Percentiles rank a stretch among this genome's conserved stretches.
These are phyloP conservation scores for Neurospora sp. DNA, from an alignment of 495 filamentous ascomycete species.

Conservation along the genomic window DNA sequence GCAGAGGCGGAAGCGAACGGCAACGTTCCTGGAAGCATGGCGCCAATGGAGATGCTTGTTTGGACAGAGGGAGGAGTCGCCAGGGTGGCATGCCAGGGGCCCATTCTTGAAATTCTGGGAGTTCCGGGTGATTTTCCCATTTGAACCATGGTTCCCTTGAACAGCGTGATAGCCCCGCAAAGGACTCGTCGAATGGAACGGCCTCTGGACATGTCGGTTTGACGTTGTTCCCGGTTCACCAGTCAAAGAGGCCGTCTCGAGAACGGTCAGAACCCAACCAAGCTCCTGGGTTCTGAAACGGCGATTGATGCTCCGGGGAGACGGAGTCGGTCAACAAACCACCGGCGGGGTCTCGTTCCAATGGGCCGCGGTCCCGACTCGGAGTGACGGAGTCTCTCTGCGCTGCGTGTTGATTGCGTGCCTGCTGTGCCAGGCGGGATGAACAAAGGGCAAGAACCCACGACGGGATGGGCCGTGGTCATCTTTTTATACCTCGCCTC, in stretches of 20 bases:
- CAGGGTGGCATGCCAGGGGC: background rate
- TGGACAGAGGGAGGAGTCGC: background rate
- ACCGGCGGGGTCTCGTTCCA: background rate
- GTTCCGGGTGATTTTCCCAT: constrained; percentile 20
- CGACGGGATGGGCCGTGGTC: background rate
- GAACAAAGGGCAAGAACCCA: background rate
- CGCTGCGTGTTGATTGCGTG: background rate
- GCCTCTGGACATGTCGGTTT: background rate
- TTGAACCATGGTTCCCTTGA: constrained; percentile 5
- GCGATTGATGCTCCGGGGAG: background rate
- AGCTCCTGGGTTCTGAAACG: background rate
- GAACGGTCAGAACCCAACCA: background rate
- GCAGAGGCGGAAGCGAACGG: background rate
- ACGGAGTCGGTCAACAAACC: background rate
- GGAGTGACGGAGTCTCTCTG: background rate
- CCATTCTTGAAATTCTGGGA: constrained; percentile 12
- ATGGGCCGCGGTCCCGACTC: background rate
- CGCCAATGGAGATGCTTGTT: background rate
- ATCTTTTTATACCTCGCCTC: background rate
- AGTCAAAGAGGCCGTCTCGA: background rate
- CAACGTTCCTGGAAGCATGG: background rate
- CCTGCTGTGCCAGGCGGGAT: background rate
- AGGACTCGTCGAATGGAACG: constrained; percentile 13
- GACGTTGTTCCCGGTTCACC: background rate
- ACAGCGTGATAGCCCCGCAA: constrained; percentile 14